These are phyloP conservation scores for Phytopythium aichiense DNA, from an alignment of 352 stramenopile genomes.

Conservation along the genomic window DNA sequence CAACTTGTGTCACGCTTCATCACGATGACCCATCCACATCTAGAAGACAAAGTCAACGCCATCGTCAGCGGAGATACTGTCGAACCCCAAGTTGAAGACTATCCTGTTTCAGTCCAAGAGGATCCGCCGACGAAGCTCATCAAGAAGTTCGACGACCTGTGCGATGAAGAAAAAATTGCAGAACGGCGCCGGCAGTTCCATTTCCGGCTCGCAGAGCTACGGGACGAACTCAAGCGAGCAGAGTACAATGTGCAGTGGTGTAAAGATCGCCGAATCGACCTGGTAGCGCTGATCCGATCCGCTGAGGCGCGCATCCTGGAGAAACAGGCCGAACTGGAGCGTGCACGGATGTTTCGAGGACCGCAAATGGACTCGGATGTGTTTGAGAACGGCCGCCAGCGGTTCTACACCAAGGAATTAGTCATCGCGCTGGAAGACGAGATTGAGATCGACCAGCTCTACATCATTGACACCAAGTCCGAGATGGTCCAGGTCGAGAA, in stretches of 20 bases:
- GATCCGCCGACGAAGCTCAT: constrained; percentile 1
- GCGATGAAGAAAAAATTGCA: constrained; percentile 37
- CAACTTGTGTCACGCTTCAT: constrained; percentile 63
- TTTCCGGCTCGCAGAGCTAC: constrained; percentile 64
- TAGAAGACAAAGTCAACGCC: constrained; percentile 41
- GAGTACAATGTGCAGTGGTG: constrained; percentile 83
- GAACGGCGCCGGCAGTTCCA: constrained; percentile 72
- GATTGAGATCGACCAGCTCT: constrained; percentile 82
- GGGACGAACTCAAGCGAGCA: constrained; percentile 42
- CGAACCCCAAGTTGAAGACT: not conserved
- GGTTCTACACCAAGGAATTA: constrained; percentile 77
- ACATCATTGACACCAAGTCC: constrained; percentile 74
- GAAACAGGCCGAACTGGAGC: constrained; percentile 77
- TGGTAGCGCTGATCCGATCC: constrained; percentile 63
- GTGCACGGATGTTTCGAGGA: constrained; percentile 58
- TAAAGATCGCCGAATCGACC: constrained; percentile 56
- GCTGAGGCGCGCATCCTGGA: constrained; percentile 66
- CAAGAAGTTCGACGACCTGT: constrained; percentile 48
- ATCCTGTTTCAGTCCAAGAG: constrained; percentile 4
- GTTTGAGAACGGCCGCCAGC: constrained; percentile 60
- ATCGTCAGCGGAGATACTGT: constrained; percentile 29
- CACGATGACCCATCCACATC: constrained; percentile 39
- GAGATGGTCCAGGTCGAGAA: constrained; percentile 73
- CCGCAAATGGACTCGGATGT: constrained; percentile 81
- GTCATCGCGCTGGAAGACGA: constrained; percentile 73